These are phyloP conservation scores for Bruguiera parviflora DNA, from an alignment of 345 rosid genomes.

Conservation along the genomic window DNA sequence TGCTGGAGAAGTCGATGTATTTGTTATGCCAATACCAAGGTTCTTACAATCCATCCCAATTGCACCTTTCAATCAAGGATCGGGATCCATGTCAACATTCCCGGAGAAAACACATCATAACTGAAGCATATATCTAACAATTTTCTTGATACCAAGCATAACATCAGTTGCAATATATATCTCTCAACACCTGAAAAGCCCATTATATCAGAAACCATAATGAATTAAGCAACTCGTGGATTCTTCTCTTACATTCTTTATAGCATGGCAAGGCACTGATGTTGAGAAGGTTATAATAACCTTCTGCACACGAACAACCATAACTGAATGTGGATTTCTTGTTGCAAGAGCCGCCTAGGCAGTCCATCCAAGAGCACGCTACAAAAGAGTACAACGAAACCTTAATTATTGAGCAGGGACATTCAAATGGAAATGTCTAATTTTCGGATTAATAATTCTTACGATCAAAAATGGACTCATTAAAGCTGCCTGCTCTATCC, in stretches of 20 bases:
- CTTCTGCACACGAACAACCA: conserved; percentile 54
- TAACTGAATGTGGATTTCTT: conserved; percentile 40
- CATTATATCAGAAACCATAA: no score
- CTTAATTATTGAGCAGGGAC: no score
- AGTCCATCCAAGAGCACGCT: conserved; percentile 72
- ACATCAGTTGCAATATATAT: no score
- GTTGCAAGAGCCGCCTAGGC: conserved; percentile 80
- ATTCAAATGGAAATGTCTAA: no score
- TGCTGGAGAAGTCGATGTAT: conserved; percentile 36
- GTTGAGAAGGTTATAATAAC: conserved; percentile 68
- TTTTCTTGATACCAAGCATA: no score
- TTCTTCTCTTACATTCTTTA: conserved; percentile 50
- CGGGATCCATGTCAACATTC: not conserved
- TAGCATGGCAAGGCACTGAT: conserved; percentile 61
- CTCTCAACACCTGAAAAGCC: no score
- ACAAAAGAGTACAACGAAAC: not conserved
- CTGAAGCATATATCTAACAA: no score
- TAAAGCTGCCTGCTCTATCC: conserved; percentile 31
- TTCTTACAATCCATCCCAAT: conserved; percentile 67
- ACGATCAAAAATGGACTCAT: conserved; percentile 51
- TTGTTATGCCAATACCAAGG: conserved; percentile 50
- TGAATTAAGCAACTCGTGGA: not conserved
- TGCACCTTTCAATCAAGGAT: conserved; percentile 46
- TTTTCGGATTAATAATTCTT: conserved; percentile 11
- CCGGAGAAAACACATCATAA: not conserved